These are phyloP conservation scores for Colletotrichum camelliae DNA, from an alignment of 2,329 filamentous ascomycete genomes.

Conservation along the genomic window DNA sequence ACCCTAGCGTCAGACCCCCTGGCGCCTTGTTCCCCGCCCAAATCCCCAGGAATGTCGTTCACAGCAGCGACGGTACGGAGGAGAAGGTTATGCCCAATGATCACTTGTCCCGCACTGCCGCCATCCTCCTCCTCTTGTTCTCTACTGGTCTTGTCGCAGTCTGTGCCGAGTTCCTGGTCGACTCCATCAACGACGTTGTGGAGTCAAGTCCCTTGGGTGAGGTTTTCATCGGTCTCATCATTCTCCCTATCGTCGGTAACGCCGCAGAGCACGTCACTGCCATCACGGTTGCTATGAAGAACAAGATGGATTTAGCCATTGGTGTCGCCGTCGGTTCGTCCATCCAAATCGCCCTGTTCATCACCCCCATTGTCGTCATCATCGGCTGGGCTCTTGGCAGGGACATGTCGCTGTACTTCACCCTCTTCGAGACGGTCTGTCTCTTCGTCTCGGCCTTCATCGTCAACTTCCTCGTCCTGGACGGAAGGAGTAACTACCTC, in stretches of 20 bases:
- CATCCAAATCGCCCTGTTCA: slow-evolving; percentile 75
- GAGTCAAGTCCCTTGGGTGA: slow-evolving; percentile 61
- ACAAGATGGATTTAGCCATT: slow-evolving; percentile 79
- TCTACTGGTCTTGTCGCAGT: slow-evolving; percentile 70
- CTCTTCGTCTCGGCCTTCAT: slow-evolving; percentile 86
- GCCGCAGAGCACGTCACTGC: slow-evolving; percentile 77
- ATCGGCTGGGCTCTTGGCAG: slow-evolving; percentile 73
- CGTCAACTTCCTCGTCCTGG: slow-evolving; percentile 86
- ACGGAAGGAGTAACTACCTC: slow-evolving; percentile 86
- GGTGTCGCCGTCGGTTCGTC: slow-evolving; percentile 74
- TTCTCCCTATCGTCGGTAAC: slow-evolving; percentile 76
- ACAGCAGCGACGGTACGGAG: slow-evolving; percentile 28
- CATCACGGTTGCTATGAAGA: slow-evolving; percentile 73
- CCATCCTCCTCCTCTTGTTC: slow-evolving; percentile 66
- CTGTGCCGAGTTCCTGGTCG: slow-evolving; percentile 75
- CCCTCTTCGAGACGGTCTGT: slow-evolving; percentile 86
- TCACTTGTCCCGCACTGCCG: slow-evolving; percentile 59
- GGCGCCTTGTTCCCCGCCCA: slow-evolving; percentile 56
- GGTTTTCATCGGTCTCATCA: slow-evolving; percentile 74
- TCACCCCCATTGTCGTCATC: slow-evolving; percentile 73
- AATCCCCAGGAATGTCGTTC: slow-evolving; percentile 43
- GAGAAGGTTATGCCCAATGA: slow-evolving; percentile 40
- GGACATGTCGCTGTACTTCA: slow-evolving; percentile 84
- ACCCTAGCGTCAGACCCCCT: slow-evolving; percentile 45
- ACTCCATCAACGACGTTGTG: slow-evolving; percentile 69